Evolutionary conservation across 805 yeast genomes (phyloP).

Genomic region (Pichia nakasei): DNA sequence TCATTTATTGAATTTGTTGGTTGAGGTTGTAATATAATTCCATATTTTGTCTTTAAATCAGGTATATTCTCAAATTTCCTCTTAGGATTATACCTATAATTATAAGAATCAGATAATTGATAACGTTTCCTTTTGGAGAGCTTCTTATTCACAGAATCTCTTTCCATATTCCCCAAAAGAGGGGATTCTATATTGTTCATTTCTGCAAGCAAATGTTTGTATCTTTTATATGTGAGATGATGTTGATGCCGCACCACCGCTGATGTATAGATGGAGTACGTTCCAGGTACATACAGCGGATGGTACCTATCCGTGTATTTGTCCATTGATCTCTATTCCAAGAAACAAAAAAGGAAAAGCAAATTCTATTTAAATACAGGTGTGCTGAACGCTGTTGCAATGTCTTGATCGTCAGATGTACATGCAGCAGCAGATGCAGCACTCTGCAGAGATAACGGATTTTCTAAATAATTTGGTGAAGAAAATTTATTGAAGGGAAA

Average conservation of each 20-base stretch:
- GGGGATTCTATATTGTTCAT: not conserved
- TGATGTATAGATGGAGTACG: constrained; percentile 43
- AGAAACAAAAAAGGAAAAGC: too few species aligned
- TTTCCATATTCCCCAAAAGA: not conserved
- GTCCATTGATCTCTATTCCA: constrained; percentile 19
- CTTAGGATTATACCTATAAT: constrained; percentile 13
- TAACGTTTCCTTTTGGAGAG: not conserved
- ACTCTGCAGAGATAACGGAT: too few species aligned
- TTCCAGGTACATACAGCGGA: constrained; percentile 45
- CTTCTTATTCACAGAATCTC: not conserved
- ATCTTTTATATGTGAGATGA: constrained; percentile 4
- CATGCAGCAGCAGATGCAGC: too few species aligned
- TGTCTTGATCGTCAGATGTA: too few species aligned
- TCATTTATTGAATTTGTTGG: constrained; percentile 43
- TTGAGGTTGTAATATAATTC: constrained; percentile 37
- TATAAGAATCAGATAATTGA: constrained; percentile 8
- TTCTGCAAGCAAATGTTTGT: constrained; percentile 1
- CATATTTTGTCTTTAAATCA: constrained; percentile 23
- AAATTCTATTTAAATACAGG: too few species aligned
- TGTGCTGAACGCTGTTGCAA: too few species aligned
- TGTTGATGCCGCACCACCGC: constrained; percentile 19
- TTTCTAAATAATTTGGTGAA: too few species aligned
- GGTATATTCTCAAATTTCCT: constrained; percentile 17
- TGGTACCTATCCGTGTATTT: constrained; percentile 28
- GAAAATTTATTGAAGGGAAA: too few species aligned